Evolutionary conservation across 495 filamentous ascomycete species (phyloP).

Genomic region (Cryomyces antarcticus): DNA sequence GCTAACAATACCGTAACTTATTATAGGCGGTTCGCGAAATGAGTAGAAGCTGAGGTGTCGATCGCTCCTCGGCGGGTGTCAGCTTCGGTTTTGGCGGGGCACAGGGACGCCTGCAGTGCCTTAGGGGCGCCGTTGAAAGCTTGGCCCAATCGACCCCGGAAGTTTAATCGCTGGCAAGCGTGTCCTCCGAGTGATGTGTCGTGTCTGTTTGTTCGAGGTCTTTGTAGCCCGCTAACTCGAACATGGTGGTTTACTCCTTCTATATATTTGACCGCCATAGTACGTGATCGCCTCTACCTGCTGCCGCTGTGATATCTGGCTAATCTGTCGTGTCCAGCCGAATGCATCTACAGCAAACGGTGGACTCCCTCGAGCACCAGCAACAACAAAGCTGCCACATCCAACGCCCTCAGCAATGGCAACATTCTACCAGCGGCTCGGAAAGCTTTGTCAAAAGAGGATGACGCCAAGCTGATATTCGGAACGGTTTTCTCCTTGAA

Average conservation of each 20-base stretch:
- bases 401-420: constrained; percentile 15
- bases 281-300: constrained; percentile 21
- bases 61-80: too few species aligned
- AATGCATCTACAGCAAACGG: constrained; percentile 87
- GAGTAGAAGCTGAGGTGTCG: too few species aligned
- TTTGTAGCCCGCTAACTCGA: too few species aligned
- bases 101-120: too few species aligned
- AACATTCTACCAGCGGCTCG: constrained; percentile 6
- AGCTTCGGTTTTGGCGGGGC: too few species aligned
- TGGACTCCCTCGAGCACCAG: constrained; percentile 35
- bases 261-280: constrained; percentile 98
- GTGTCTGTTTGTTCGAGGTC: too few species aligned
- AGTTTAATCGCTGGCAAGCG: too few species aligned
- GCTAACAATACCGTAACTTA: too few species aligned
- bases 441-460: constrained; percentile 39
- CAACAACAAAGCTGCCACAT: constrained; percentile 9
- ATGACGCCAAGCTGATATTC: constrained; percentile 94
- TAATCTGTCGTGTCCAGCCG: constrained; percentile 34
- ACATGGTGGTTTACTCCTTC: constrained; percentile 88
- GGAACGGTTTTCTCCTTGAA: constrained; percentile 87
- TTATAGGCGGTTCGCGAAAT: too few species aligned
- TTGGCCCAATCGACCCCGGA: too few species aligned
- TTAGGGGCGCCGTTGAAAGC: too few species aligned
- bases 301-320: not conserved
- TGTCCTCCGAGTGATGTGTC: too few species aligned